phyloP scores from a whole-genome alignment of 108 stramenopile genomes.

The Licmophora abbreviata region DNA sequence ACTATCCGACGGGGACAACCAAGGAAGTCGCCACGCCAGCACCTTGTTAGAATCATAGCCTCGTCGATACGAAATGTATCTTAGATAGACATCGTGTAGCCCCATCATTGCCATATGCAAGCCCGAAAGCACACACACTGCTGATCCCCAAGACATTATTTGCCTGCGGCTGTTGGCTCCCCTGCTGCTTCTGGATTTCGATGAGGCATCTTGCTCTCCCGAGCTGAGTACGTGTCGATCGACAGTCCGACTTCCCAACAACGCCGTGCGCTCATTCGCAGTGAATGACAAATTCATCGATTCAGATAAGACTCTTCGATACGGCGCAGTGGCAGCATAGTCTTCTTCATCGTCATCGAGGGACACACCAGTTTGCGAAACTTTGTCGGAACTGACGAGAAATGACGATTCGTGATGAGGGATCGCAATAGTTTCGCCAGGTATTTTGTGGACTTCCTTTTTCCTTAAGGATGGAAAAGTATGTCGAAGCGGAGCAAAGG shows the following conservation, averaged over 20 bases:
- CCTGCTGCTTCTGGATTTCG: no score
- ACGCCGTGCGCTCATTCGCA: conserved; percentile 14
- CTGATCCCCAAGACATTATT: conserved; percentile 6
- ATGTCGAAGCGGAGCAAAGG: no score
- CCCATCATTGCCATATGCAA: conserved; percentile 9
- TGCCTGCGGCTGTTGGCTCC: no score
- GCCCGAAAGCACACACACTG: conserved; percentile 11
- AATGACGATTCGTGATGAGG: no score
- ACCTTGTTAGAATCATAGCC: conserved; percentile 6
- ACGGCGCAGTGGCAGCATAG: conserved; percentile 10
- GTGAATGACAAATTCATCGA: neutral
- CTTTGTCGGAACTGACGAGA: no score
- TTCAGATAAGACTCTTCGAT: conserved; percentile 3
- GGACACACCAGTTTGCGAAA: no score
- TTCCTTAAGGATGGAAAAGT: no score
- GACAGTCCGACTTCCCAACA: no score
- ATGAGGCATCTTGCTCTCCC: no score
- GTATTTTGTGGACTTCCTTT: conserved; percentile 17
- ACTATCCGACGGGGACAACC: conserved; percentile 15
- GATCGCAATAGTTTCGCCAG: conserved; percentile 2
- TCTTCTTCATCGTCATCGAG: conserved; percentile 9
- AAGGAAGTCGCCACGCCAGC: conserved; percentile 19
- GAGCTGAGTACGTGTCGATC: conserved; percentile 1
- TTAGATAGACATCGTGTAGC: conserved; percentile 23
- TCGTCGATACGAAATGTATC: conserved; percentile 16